Base-by-base conservation (phyloP, 257 asterid species). In the Solanum chilense region DNA sequence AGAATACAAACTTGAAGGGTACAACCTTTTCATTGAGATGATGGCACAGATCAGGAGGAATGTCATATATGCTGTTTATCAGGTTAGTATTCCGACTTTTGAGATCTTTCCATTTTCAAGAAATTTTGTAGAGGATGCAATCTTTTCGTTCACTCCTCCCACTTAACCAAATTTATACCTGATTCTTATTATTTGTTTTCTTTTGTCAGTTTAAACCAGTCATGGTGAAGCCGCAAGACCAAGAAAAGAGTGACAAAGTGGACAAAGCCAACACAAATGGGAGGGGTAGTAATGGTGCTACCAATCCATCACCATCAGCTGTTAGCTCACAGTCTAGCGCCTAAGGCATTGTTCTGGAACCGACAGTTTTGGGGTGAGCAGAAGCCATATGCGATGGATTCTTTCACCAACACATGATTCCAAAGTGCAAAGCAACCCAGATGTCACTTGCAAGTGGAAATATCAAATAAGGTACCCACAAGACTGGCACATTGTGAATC, bases 1-100 rank as follows among this genome's bases (percentile, higher is more conserved):
- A 25, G 99, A 96, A 88, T 97, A 96, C 91, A 97, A 97, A 90
- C 97, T 97, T 47, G 99, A 97, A 91, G 99, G 99, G 52, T 97
- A 97, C 95, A 95, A 97, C 93, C 98, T 97, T 76, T 97, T 97
- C 89, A 95, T 97, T 86, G 99, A 97, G 85, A 97, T 97, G 99
- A 96, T 97, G 99, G 99, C 99, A 68, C 96, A 97, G 69, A 93
- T 97, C 86, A 93, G 99, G 87, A 92, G 99, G 90, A 97, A 97
- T 86, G 99, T 97, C 74, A 97, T 97, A 89, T 97, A 95, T 91
- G 93, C 99, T 87, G 95, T 96, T 78, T 97, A 96, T 91, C 99
- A 97, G 98, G 99, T 97, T 85, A 86, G 89, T 73, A 81, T 81
- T 33, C 45, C 3, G 45, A 31, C 69, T 20, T 71, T 81, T 49